A percentile compares a stretch with the other conserved stretches of the same genome.
Conservation (phyloP, 169 alveolate species). For the Perkinsus marinus region DNA sequence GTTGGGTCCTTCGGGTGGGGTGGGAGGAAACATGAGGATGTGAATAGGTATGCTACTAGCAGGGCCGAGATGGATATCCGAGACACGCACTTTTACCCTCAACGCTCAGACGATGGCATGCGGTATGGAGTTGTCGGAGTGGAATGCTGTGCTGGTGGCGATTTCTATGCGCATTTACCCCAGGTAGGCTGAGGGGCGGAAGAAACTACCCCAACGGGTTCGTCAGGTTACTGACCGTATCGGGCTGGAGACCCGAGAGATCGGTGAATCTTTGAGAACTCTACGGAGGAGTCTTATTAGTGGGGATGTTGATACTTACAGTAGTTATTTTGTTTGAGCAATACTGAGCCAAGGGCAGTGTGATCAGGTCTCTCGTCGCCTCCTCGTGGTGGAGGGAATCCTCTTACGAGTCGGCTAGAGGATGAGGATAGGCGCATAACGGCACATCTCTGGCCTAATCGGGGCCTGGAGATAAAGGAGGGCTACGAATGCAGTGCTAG, state of each 20-base stretch:
- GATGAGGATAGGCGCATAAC: background rate
- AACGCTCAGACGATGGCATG: background rate
- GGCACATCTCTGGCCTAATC: background rate
- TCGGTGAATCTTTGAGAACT: background rate
- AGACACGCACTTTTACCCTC: background rate
- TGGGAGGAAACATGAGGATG: background rate
- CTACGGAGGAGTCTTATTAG: background rate
- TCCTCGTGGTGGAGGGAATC: background rate
- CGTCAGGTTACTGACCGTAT: background rate
- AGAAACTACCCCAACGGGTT: background rate
- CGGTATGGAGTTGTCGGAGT: background rate
- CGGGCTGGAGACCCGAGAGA: background rate
- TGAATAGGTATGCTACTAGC: background rate
- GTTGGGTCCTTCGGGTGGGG: no score
- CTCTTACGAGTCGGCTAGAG: background rate
- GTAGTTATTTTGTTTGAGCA: background rate
- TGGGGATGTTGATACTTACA: background rate
- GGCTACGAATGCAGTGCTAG: background rate
- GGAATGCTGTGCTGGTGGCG: background rate
- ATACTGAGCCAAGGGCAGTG: background rate
- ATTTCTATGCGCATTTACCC: background rate
- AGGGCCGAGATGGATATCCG: background rate
- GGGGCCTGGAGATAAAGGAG: background rate
- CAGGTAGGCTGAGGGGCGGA: background rate
- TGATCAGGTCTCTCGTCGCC: background rate